Evolutionary conservation across 1,284 basidiomycete genomes (phyloP).

Genomic region (Cryptococcus hybrid): DNA sequence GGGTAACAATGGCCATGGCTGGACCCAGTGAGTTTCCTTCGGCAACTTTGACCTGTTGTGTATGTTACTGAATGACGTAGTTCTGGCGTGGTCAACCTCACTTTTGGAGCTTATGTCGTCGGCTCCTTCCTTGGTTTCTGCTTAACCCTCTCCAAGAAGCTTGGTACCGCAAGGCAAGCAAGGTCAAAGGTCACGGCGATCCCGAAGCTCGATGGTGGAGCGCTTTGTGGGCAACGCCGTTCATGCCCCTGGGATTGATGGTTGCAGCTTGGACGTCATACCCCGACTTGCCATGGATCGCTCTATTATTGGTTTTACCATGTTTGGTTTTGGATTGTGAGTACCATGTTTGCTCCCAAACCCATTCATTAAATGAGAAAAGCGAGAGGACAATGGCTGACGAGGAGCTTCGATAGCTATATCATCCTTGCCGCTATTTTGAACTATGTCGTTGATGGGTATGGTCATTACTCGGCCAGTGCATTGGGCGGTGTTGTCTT

Average conservation of each 20-base stretch:
- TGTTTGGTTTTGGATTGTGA: slow-evolving; percentile 39
- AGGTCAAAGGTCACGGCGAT: slow-evolving; percentile 13
- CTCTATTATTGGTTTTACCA: slow-evolving; percentile 32
- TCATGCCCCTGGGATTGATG: slow-evolving; percentile 37
- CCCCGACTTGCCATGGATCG: slow-evolving; percentile 25
- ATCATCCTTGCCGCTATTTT: slow-evolving; percentile 30
- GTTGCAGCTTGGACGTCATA: slow-evolving; percentile 40
- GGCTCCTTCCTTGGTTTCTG: slow-evolving; percentile 29
- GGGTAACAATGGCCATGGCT: slow-evolving; percentile 31
- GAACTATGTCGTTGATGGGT: slow-evolving; percentile 33
- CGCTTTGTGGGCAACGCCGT: slow-evolving; percentile 26
- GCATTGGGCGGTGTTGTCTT: slow-evolving; percentile 27
- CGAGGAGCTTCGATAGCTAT: slow-evolving; percentile 10
- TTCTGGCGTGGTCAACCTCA: slow-evolving; percentile 32
- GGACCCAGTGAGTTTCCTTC: slow-evolving; percentile 28
- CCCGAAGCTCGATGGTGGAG: slow-evolving; percentile 37
- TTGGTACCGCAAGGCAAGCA: slow-evolving; percentile 26
- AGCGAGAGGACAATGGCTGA: neutral
- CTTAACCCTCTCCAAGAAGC: slow-evolving; percentile 18
- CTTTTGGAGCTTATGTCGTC: slow-evolving; percentile 32
- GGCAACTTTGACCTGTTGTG: slow-evolving; percentile 6
- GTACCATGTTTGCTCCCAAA: neutral
- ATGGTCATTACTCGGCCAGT: slow-evolving; percentile 31
- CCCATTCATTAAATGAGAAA: too few species aligned
- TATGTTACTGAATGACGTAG: slow-evolving; percentile 1